Evolutionary conservation across 495 filamentous ascomycete genomes (phyloP).

Genomic region (Penicillium goetzii): DNA sequence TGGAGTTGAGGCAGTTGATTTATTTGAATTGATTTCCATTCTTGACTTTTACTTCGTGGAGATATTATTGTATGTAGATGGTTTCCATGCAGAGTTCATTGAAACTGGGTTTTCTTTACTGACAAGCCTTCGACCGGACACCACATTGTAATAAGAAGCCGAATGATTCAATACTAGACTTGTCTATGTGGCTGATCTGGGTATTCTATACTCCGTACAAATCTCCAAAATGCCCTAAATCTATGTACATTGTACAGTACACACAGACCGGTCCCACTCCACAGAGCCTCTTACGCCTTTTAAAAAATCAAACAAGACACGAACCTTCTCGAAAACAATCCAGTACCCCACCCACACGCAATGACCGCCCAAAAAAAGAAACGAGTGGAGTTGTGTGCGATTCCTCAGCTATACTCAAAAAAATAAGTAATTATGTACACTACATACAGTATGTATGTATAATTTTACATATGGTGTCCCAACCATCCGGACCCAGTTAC

Average conservation of each 20-base stretch:
- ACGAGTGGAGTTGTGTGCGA: constrained; percentile 12
- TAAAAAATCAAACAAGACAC: constrained; percentile 6
- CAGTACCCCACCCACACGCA: constrained; percentile 3
- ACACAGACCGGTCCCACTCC: constrained; percentile 11
- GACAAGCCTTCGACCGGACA: too few species aligned
- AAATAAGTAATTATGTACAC: background rate
- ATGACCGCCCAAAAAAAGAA: constrained; percentile 19
- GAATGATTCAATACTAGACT: too few species aligned
- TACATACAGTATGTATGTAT: too few species aligned
- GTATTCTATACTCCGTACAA: background rate
- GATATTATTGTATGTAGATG: too few species aligned
- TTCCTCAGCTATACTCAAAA: constrained; percentile 18
- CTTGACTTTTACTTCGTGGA: background rate
- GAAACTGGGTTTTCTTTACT: too few species aligned
- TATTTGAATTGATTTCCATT: background rate
- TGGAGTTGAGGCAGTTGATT: background rate
- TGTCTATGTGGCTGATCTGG: too few species aligned
- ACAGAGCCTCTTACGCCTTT: background rate
- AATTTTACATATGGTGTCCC: constrained; percentile 9
- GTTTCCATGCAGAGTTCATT: too few species aligned
- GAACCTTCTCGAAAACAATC: constrained; percentile 26
- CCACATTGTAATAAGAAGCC: too few species aligned
- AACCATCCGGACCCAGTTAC: constrained; percentile 8
- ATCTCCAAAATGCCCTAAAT: too few species aligned
- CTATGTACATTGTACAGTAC: too few species aligned